Conservation (phyloP, 345 rosid genomes). For the Lumnitzera littorea region DNA sequence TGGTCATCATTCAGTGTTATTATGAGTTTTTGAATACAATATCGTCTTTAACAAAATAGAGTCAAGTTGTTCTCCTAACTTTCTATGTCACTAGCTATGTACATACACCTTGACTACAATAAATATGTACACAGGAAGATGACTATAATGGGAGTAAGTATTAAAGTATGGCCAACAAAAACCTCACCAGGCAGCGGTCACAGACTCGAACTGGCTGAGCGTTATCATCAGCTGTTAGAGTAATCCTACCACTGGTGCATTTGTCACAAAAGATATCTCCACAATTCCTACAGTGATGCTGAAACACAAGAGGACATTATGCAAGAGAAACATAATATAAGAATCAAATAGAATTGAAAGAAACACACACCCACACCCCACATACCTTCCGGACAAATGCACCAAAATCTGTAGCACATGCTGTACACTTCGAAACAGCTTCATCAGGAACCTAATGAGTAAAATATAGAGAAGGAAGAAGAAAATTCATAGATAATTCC, state of each 20-base stretch:
- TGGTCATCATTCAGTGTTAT: too few relatives aligned
- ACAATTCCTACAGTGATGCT: conserved; percentile 99
- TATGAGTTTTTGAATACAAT: too few relatives aligned
- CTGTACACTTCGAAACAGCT: conserved; percentile 75
- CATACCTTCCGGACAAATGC: conserved; percentile 80
- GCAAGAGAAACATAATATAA: conserved; percentile 2
- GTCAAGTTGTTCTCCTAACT: too few relatives aligned
- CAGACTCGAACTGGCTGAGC: conserved; percentile 96
- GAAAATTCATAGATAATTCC: background rate
- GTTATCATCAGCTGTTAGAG: conserved; percentile 91
- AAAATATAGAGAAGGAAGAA: conserved; percentile 5
- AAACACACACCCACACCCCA: background rate
- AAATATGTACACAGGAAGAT: too few relatives aligned
- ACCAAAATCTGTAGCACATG: conserved; percentile 83
- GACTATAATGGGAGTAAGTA: too few relatives aligned
- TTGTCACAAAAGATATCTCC: conserved; percentile 99
- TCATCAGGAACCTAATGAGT: conserved; percentile 82
- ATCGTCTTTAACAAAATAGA: too few relatives aligned
- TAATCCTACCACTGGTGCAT: conserved; percentile 89
- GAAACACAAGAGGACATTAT: conserved; percentile 13
- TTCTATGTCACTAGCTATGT: too few relatives aligned
- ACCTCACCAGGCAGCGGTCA: conserved; percentile 80
- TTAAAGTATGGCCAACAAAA: background rate
- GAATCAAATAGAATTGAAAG: background rate
- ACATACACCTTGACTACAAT: too few relatives aligned